These are phyloP conservation scores for Reutealis trisperma DNA, from an alignment of 345 rosid genomes.

Conservation along the genomic window DNA sequence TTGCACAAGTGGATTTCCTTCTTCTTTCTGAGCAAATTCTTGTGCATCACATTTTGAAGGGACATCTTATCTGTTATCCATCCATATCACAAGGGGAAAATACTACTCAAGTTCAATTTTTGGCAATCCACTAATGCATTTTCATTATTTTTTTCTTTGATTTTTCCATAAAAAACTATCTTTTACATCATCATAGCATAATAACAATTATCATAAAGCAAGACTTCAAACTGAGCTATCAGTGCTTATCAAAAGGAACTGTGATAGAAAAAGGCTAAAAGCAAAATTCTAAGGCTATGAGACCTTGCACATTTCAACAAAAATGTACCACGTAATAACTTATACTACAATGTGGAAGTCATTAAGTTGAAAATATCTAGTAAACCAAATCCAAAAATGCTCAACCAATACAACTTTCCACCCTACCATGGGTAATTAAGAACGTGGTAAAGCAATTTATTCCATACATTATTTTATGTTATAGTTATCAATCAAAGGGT, in stretches of 20 bases:
- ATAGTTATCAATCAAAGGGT: background rate
- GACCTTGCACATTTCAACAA: background rate
- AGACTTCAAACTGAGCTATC: background rate
- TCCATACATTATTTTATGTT: slow-evolving; percentile 1
- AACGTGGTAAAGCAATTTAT: background rate
- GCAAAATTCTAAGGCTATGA: background rate
- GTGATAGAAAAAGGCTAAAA: background rate
- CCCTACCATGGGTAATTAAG: background rate
- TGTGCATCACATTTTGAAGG: background rate
- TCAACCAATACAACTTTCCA: background rate
- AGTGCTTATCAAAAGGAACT: background rate
- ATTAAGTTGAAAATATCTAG: background rate
- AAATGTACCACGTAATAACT: background rate
- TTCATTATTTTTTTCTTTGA: background rate
- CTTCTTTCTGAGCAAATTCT: background rate
- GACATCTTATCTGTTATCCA: background rate
- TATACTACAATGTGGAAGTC: background rate
- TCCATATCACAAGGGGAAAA: background rate
- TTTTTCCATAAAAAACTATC: background rate
- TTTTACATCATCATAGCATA: slow-evolving; percentile 2
- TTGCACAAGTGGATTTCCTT: background rate
- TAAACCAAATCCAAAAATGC: background rate
- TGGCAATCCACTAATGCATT: background rate
- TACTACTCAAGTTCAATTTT: background rate
- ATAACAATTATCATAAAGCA: background rate